These are phyloP conservation scores for Odontarrhena argentea DNA, from an alignment of 345 rosid species.

Conservation along the genomic window DNA sequence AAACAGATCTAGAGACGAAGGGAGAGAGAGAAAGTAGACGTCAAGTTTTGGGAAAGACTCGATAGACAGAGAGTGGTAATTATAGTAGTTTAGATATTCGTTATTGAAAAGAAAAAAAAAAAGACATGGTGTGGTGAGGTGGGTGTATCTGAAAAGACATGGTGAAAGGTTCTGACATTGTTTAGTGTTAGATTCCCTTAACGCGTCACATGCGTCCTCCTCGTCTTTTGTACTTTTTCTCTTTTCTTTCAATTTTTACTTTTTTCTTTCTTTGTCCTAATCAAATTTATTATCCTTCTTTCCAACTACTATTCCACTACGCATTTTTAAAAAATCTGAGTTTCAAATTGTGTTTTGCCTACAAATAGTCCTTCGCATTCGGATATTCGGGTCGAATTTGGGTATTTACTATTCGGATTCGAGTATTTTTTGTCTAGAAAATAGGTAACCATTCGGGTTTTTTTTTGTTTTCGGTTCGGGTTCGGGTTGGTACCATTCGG, in stretches of 20 bases:
- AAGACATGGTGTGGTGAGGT: constrained; percentile 20
- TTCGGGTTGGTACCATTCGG: no score
- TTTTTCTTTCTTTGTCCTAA: neutral
- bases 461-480: no score
- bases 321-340: neutral
- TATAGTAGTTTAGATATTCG: constrained; percentile 42
- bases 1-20: constrained; percentile 9
- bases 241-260: neutral
- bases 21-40: neutral
- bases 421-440: no score
- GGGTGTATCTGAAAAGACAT: constrained; percentile 41
- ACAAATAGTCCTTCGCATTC: no score
- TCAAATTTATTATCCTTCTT: neutral
- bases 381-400: no score
- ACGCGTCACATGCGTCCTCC: constrained; percentile 46
- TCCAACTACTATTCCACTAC: constrained; percentile 37
- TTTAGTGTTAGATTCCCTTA: constrained; percentile 43
- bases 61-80: constrained; percentile 33
- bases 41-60: neutral
- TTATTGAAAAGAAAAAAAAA: neutral
- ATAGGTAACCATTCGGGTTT: no score
- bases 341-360: constrained; percentile 12
- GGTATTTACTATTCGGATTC: no score
- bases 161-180: constrained; percentile 37
- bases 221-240: constrained; percentile 29